phyloP scores from a whole-genome alignment of 2,329 filamentous ascomycete species.

The Alternaria ventricosa region DNA sequence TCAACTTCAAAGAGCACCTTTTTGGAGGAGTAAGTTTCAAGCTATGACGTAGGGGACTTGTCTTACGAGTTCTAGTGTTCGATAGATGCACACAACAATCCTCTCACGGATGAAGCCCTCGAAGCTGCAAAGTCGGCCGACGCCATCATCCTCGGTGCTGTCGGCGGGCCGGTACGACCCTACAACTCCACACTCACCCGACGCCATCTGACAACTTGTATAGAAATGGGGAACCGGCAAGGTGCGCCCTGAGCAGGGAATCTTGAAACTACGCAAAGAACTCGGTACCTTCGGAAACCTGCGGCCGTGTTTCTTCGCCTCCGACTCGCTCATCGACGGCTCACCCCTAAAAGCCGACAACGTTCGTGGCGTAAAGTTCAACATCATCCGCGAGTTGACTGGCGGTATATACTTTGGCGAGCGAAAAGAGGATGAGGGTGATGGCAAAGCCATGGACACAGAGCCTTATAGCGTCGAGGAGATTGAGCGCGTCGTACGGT shows the following conservation, averaged over 20 bases:
- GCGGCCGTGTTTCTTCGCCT: slow-evolving; percentile 93
- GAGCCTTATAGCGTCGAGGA: slow-evolving; percentile 85
- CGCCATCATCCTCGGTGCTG: slow-evolving; percentile 89
- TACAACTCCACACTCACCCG: neutral
- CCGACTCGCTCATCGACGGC: slow-evolving; percentile 74
- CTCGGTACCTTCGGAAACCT: slow-evolving; percentile 95
- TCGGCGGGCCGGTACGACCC: slow-evolving; percentile 78
- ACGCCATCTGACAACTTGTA: slow-evolving; percentile 14
- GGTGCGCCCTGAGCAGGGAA: slow-evolving; percentile 90
- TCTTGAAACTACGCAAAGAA: slow-evolving; percentile 90
- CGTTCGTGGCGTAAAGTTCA: slow-evolving; percentile 87
- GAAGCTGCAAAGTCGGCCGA: slow-evolving; percentile 82
- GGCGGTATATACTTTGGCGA: slow-evolving; percentile 97
- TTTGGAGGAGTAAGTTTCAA: slow-evolving; percentile 80
- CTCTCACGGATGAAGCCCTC: slow-evolving; percentile 84
- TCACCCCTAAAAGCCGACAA: slow-evolving; percentile 88
- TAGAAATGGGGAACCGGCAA: slow-evolving; percentile 89
- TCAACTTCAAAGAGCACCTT: slow-evolving; percentile 89
- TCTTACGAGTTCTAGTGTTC: slow-evolving; percentile 68
- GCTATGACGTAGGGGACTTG: neutral
- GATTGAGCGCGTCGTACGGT: slow-evolving; percentile 84
- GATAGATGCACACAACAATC: slow-evolving; percentile 79
- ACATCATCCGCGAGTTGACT: slow-evolving; percentile 89
- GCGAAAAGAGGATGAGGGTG: slow-evolving; percentile 78
- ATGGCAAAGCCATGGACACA: slow-evolving; percentile 78